Evolutionary conservation across 495 filamentous ascomycete genomes (phyloP).

Genomic region (Mytilinidion resinicola): DNA sequence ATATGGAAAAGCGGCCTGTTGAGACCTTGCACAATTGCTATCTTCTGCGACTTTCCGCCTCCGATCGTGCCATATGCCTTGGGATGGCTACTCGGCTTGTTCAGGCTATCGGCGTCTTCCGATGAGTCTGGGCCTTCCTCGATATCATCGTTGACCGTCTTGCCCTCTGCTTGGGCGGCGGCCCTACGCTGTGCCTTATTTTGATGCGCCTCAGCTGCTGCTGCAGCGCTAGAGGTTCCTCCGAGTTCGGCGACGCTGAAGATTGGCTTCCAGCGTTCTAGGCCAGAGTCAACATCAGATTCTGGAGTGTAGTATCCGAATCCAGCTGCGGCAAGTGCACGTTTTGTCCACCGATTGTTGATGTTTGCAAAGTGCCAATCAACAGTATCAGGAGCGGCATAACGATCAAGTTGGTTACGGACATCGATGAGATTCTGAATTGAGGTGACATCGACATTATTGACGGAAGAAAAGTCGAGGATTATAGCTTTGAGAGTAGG

Average conservation of each 20-base stretch:
- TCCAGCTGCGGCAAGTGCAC: conserved; percentile 82
- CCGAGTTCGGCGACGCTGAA: conserved; percentile 91
- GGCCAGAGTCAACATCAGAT: conserved; percentile 38
- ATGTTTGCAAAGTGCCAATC: conserved; percentile 96
- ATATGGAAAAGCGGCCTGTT: conserved; percentile 92
- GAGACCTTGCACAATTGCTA: conserved; percentile 73
- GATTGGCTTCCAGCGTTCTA: conserved; percentile 86
- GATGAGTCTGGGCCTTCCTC: conserved; percentile 18
- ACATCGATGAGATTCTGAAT: conserved; percentile 95
- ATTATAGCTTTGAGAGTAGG: conserved; percentile 88
- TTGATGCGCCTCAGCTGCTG: conserved; percentile 44
- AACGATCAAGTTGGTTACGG: conserved; percentile 91
- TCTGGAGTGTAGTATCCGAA: conserved; percentile 76
- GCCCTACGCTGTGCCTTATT: conserved; percentile 23
- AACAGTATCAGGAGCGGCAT: conserved; percentile 73
- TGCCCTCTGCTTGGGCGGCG: conserved; percentile 9
- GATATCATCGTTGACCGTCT: conserved; percentile 23
- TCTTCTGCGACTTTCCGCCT: conserved; percentile 30
- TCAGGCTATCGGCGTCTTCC: conserved; percentile 33
- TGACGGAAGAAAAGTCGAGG: conserved; percentile 91
- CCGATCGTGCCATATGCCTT: conserved; percentile 35
- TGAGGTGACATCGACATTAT: conserved; percentile 92
- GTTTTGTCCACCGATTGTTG: conserved; percentile 97
- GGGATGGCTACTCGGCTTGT: conserved; percentile 43
- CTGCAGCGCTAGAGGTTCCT: conserved; percentile 61